Conservation (phyloP, 441 rosid species). For the Hypseocharis bilobata region DNA sequence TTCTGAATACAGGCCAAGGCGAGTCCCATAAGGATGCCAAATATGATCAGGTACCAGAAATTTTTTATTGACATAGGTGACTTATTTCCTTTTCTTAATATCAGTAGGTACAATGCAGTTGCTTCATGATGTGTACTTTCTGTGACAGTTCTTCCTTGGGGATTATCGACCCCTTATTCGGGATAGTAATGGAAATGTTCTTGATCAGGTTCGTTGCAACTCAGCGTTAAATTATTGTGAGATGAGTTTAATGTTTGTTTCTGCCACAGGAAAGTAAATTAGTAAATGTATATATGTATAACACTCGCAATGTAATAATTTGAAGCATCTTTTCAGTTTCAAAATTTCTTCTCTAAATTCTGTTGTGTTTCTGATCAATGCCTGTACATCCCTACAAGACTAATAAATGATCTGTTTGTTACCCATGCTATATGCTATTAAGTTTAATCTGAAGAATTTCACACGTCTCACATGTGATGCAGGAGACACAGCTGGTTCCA, state of each 20-base stretch:
- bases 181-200: constrained; percentile 64
- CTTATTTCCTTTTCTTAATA: background rate
- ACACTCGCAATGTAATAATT: no score
- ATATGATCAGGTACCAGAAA: constrained; percentile 79
- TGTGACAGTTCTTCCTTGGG: constrained; percentile 87
- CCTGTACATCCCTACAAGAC: no score
- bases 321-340: no score
- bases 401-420: no score
- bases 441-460: background rate
- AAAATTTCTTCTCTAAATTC: no score
- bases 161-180: constrained; percentile 90
- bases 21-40: constrained; percentile 92
- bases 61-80: constrained; percentile 6
- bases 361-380: no score
- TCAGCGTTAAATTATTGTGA: constrained; percentile 13
- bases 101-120: constrained; percentile 10
- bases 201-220: constrained; percentile 71
- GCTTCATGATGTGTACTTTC: constrained; percentile 20
- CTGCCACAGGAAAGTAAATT: no score
- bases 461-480: constrained; percentile 23
- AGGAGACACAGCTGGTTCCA: constrained; percentile 65
- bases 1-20: constrained; percentile 93
- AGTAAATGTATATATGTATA: no score
- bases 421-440: background rate
- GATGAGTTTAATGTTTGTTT: constrained; percentile 15